Percentiles rank a stretch among this genome's conserved stretches.
Conservation (phyloP, 2,329 filamentous ascomycete genomes). For the Pseudocercospora cruenta region DNA sequence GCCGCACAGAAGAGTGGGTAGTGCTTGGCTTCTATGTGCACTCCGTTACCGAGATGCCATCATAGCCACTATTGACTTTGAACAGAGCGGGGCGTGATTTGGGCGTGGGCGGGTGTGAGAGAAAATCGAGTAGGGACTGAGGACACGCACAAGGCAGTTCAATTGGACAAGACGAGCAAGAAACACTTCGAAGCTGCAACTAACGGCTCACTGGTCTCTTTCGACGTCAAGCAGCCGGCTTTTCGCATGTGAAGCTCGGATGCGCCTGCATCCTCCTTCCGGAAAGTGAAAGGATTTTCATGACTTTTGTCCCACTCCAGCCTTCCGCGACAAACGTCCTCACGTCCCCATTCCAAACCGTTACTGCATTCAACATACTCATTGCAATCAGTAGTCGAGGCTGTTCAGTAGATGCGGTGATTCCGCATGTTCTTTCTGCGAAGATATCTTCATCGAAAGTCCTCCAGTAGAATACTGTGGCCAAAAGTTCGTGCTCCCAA, state of each 20-base stretch:
- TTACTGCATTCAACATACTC: too few relatives aligned
- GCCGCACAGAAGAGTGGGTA: conserved; percentile 10
- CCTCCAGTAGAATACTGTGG: background rate
- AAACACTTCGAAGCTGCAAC: background rate
- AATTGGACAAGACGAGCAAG: conserved; percentile 8
- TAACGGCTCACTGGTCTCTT: background rate
- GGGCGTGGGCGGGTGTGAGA: background rate
- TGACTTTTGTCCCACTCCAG: background rate
- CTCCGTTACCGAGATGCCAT: conserved; percentile 20
- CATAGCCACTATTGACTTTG: conserved; percentile 18
- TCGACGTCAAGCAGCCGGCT: background rate
- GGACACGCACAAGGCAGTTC: background rate
- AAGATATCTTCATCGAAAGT: too few relatives aligned
- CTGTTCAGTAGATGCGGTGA: too few relatives aligned
- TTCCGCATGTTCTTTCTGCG: too few relatives aligned
- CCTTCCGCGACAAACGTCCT: too few relatives aligned
- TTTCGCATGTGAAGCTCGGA: background rate
- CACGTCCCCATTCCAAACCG: too few relatives aligned
- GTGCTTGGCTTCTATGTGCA: conserved; percentile 16
- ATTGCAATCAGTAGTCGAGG: too few relatives aligned
- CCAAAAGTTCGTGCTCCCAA: background rate
- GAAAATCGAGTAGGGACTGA: background rate
- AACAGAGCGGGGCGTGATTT: conserved; percentile 9
- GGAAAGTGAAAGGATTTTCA: background rate
- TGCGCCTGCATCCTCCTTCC: background rate